Percentiles rank a stretch among this genome's conserved stretches.
These are phyloP conservation scores for Asterella californica DNA, from an alignment of 225 moss, liverwort and hornwort genomes.

Conservation along the genomic window DNA sequence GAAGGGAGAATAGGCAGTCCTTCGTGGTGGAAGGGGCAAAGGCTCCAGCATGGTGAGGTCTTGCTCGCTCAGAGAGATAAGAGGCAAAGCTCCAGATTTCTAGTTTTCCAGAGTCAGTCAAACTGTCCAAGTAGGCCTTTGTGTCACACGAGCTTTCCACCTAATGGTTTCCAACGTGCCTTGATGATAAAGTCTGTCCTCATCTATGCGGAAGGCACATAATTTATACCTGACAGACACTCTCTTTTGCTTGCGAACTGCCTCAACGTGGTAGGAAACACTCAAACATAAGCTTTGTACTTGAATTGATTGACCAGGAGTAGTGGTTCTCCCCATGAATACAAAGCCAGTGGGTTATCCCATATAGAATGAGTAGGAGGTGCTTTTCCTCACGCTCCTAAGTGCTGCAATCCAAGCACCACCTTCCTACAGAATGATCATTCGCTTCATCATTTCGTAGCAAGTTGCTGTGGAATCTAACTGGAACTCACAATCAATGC, in stretches of 20 bases:
- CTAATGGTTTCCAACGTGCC: neutral
- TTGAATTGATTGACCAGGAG: neutral
- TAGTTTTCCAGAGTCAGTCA: neutral
- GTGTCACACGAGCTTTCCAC: neutral
- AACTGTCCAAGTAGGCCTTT: neutral
- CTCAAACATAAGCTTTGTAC: conserved; percentile 16
- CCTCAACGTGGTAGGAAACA: conserved; percentile 10
- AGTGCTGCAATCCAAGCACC: conserved; percentile 14
- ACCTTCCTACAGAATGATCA: conserved; percentile 8
- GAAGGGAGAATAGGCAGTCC: neutral
- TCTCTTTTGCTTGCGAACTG: conserved; percentile 9
- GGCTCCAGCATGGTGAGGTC: neutral
- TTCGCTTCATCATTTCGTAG: conserved; percentile 9
- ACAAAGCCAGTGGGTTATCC: neutral
- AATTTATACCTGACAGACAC: conserved; percentile 6
- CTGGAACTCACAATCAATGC: neutral
- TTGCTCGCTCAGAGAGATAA: neutral
- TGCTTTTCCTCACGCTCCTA: neutral
- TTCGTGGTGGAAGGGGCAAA: neutral
- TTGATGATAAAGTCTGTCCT: conserved; percentile 9
- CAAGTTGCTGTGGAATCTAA: conserved; percentile 15
- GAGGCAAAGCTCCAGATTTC: neutral
- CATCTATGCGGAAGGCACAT: neutral
- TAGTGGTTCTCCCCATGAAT: conserved; percentile 6
- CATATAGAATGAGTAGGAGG: conserved; percentile 3